Percentiles rank a stretch among this genome's conserved stretches.
Evolutionary conservation across 768 basidiomycete genomes (phyloP).

Genomic region (Postia placenta): DNA sequence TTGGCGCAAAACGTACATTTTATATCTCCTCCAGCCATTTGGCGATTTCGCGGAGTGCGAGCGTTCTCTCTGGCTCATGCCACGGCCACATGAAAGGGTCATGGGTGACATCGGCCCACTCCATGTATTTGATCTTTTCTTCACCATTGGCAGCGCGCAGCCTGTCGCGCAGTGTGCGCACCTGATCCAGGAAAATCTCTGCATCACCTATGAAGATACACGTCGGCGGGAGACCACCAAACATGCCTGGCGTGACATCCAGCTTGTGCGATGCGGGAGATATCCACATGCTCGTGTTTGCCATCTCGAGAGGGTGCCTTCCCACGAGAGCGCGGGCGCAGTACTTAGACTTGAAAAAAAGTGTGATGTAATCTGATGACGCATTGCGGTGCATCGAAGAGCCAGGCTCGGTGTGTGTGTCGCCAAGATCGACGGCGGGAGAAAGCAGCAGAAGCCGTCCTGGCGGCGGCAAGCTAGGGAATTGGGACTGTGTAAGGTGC

Average conservation of each 20-base stretch:
- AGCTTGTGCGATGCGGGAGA: conserved; percentile 44
- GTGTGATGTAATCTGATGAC: conserved; percentile 13
- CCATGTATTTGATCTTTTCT: conserved; percentile 4
- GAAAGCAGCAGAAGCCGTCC: conserved; percentile 39
- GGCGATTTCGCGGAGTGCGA: background rate
- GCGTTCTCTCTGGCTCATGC: conserved; percentile 7
- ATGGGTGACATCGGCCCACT: conserved; percentile 5
- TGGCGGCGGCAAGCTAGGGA: background rate
- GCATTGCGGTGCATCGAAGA: conserved; percentile 22
- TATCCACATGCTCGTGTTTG: conserved; percentile 44
- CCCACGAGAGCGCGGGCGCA: conserved; percentile 39
- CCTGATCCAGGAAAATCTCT: conserved; percentile 44
- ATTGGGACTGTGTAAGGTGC: conserved; percentile 23
- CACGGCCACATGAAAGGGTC: background rate
- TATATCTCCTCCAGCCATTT: conserved; percentile 1
- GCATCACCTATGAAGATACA: conserved; percentile 54
- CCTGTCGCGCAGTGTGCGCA: conserved; percentile 18
- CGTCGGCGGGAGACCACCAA: conserved; percentile 53
- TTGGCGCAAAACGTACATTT: no score
- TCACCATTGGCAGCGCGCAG: conserved; percentile 18
- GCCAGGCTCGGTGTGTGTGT: conserved; percentile 26
- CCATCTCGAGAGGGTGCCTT: conserved; percentile 40
- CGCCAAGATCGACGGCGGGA: conserved; percentile 46
- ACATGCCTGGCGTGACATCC: conserved; percentile 30
- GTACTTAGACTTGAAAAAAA: conserved; percentile 18